These are phyloP conservation scores for Fusarium heterosporum DNA, from an alignment of 2,329 filamentous ascomycete genomes.

Conservation along the genomic window DNA sequence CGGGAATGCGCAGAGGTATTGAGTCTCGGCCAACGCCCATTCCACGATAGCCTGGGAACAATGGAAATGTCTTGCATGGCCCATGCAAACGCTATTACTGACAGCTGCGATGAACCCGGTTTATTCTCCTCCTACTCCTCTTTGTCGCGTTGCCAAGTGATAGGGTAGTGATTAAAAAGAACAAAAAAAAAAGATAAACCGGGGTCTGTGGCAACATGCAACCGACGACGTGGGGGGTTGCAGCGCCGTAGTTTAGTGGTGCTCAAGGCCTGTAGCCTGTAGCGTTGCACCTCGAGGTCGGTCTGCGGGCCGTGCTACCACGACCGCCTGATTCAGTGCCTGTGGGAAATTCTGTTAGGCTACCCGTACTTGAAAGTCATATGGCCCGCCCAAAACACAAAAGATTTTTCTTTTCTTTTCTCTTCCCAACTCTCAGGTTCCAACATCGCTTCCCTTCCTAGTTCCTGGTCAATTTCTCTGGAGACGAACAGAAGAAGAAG, in stretches of 20 bases:
- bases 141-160: constrained; percentile 16
- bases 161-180: constrained; percentile 12
- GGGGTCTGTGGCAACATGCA: constrained; percentile 11
- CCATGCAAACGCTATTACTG: background rate
- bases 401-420: constrained; percentile 15
- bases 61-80: constrained; percentile 11
- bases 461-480: background rate
- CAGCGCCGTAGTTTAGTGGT: background rate
- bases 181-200: background rate
- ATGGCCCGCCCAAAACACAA: constrained; percentile 12
- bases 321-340: constrained; percentile 18
- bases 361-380: constrained; percentile 24
- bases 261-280: background rate
- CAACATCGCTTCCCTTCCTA: background rate
- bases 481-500: background rate
- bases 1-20: constrained; percentile 31
- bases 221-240: constrained; percentile 19
- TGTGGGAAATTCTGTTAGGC: constrained; percentile 20
- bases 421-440: background rate
- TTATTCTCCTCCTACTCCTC: background rate
- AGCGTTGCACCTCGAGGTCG: constrained; percentile 21
- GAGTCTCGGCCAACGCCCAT: constrained; percentile 24
- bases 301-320: constrained; percentile 28
- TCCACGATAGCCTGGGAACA: constrained; percentile 5
- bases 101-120: constrained; percentile 5